phyloP scores from a whole-genome alignment of 108 stramenopile species.

The Epithemia pelagica region DNA sequence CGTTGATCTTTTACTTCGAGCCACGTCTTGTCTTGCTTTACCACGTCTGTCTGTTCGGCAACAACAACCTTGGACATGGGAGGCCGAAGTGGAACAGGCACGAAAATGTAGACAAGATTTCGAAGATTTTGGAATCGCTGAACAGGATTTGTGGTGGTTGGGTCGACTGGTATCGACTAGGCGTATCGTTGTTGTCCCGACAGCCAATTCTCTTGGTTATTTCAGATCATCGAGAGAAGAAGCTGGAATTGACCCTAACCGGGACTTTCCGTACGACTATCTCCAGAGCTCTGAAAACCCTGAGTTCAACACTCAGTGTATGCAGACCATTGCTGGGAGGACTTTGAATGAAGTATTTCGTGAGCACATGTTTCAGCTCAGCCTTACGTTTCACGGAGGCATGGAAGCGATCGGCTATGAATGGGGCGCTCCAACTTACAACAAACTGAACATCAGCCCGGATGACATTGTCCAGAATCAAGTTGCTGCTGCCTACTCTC shows the following conservation, averaged over 20 bases:
- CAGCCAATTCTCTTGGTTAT: conserved; percentile 79
- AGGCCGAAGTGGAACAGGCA: conserved; percentile 21
- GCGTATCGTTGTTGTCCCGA: conserved; percentile 74
- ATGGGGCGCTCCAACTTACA: conserved; percentile 76
- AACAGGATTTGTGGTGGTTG: conserved; percentile 67
- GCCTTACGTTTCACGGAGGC: conserved; percentile 94
- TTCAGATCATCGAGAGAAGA: conserved; percentile 31
- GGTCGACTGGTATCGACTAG: conserved; percentile 76
- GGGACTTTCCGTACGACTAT: conserved; percentile 58
- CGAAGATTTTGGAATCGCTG: conserved; percentile 39
- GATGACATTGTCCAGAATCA: conserved; percentile 54
- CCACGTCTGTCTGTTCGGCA: conserved; percentile 13
- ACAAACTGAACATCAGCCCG: conserved; percentile 21
- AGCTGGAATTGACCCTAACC: conserved; percentile 41
- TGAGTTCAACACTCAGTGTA: conserved; percentile 39
- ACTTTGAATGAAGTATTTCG: conserved; percentile 89
- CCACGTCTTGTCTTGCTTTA: conserved; percentile 71
- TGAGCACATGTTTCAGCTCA: conserved; percentile 86
- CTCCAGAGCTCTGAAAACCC: background rate
- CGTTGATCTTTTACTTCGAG: conserved; percentile 36
- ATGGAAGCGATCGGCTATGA: conserved; percentile 91
- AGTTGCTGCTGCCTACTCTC: conserved; percentile 33
- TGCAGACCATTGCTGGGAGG: conserved; percentile 86
- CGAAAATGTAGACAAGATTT: conserved; percentile 40
- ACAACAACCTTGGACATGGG: background rate